Base-by-base conservation (phyloP, 352 stramenopile species). In the Discostella stelligera region DNA sequence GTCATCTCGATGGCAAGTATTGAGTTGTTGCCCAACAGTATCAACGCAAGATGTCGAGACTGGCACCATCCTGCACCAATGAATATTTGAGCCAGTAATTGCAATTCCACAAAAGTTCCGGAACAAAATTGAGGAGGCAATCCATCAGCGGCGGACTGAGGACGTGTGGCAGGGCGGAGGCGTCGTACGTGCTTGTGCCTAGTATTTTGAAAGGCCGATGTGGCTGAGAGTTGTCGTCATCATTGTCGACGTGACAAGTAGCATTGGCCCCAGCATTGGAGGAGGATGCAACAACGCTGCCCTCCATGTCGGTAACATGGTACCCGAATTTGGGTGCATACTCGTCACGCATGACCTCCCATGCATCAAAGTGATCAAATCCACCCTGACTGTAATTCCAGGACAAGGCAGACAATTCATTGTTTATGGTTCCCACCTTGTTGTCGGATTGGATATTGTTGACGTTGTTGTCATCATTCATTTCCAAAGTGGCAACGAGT, bases 81-180 rank as follows among this genome's bases (percentile, higher is more conserved):
- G 60, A 80, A 48, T 86, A 90, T 55, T 85, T 87, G 1, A 88
- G 49, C 82, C 82, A 88, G 48, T 83, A 80, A 50, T 88, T 88
- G 25, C 80, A 66, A 16, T 79, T 58, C 44, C 39, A 46, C 32
- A 79, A 9, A 3, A 50, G 50, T 71, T 69, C 63, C 0, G 77
- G 77, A 4, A 84, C 30, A 52, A 71, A 58, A 54, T 64, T 30
- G 41, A 67, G 67, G 23, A 84, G 46, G 32, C 52, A 56, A 39
- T 84, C 55, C 77, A 84, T 84, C 27, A 84, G 52, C 6, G 65
- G 20, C 6, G 74, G 66, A 16, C 53, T 61, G 10, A 79, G 27
- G 0, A 79, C 71, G 39, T 79, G 71, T 20, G 71, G 62, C 37
- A 44, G 37, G 1, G 37, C 37, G 7, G 37, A 44, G 37, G 37